phyloP scores from a whole-genome alignment of 805 yeast species.

The Hemisphaericaspora nanyangensis region DNA sequence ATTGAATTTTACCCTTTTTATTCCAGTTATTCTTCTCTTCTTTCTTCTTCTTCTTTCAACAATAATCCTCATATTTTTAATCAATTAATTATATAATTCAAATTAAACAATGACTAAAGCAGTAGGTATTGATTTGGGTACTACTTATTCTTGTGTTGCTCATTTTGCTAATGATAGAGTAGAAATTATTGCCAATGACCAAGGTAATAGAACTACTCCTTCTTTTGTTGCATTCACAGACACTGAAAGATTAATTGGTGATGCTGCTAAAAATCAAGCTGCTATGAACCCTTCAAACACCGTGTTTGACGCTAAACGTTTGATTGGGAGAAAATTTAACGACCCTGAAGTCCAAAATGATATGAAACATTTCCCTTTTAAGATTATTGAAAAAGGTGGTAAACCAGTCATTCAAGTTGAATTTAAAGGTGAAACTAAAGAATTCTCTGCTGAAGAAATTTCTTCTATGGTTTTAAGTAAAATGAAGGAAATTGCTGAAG shows the following conservation, averaged over 20 bases:
- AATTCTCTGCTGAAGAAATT: slow-evolving; percentile 90
- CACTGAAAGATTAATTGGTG: slow-evolving; percentile 92
- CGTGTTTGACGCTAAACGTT: slow-evolving; percentile 92
- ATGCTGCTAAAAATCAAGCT: slow-evolving; percentile 98
- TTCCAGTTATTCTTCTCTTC: not conserved
- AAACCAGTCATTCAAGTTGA: slow-evolving; percentile 88
- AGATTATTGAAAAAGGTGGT: slow-evolving; percentile 69
- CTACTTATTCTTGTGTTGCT: slow-evolving; percentile 97
- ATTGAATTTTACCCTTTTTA: too few relatives aligned
- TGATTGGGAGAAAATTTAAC: slow-evolving; percentile 76
- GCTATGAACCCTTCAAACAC: slow-evolving; percentile 95
- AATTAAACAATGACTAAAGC: slow-evolving; percentile 21
- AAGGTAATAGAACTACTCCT: slow-evolving; percentile 98
- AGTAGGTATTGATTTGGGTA: slow-evolving; percentile 93
- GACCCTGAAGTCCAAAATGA: slow-evolving; percentile 80
- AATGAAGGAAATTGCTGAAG: slow-evolving; percentile 94
- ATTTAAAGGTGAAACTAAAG: slow-evolving; percentile 81
- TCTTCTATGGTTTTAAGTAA: slow-evolving; percentile 88
- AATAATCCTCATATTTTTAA: too few relatives aligned
- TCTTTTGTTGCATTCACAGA: slow-evolving; percentile 96
- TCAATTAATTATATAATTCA: slow-evolving; percentile 1
- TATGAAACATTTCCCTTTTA: slow-evolving; percentile 86
- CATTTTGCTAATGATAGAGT: slow-evolving; percentile 67
- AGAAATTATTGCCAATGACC: slow-evolving; percentile 94
- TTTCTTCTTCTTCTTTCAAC: not conserved